Percentiles rank a stretch among this genome's conserved stretches.
Evolutionary conservation across 768 basidiomycete species (phyloP).

Genomic region (Melanogaster broomeanus): DNA sequence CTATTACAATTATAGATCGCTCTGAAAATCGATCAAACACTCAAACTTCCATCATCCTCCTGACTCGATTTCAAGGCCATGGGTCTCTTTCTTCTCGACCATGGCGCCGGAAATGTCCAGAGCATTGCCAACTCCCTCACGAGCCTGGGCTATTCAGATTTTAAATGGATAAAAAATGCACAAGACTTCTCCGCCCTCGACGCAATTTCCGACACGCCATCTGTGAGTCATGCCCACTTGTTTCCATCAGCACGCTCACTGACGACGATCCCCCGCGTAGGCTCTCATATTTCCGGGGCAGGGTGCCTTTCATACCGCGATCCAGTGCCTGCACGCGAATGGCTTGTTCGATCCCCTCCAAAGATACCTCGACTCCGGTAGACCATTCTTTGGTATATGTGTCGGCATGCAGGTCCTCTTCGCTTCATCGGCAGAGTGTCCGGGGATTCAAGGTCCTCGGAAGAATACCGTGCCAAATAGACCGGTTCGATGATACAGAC

Average conservation of each 20-base stretch:
- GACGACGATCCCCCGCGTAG: conserved; percentile 43
- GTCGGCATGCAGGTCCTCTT: conserved; percentile 98
- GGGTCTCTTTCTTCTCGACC: conserved; percentile 89
- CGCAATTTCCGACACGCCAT: conserved; percentile 44
- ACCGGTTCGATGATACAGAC: conserved; percentile 63
- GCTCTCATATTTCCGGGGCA: conserved; percentile 97
- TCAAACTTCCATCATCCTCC: background rate
- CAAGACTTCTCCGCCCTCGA: conserved; percentile 70
- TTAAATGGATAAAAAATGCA: conserved; percentile 83
- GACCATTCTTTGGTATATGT: conserved; percentile 97
- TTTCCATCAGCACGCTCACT: background rate
- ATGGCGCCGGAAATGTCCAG: conserved; percentile 94
- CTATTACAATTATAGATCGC: no score
- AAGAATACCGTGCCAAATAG: conserved; percentile 80
- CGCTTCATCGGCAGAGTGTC: conserved; percentile 79
- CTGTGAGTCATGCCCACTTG: conserved; percentile 57
- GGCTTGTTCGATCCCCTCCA: conserved; percentile 81
- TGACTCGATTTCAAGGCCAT: conserved; percentile 25
- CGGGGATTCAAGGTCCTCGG: conserved; percentile 70
- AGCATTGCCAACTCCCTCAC: conserved; percentile 91
- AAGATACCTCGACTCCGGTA: conserved; percentile 81
- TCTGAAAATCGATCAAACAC: no score
- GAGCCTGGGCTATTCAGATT: conserved; percentile 75
- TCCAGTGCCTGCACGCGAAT: conserved; percentile 68
- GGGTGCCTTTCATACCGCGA: conserved; percentile 88